phyloP scores from a whole-genome alignment of 805 yeast species.

The Monosporozyma yasuniensis region DNA sequence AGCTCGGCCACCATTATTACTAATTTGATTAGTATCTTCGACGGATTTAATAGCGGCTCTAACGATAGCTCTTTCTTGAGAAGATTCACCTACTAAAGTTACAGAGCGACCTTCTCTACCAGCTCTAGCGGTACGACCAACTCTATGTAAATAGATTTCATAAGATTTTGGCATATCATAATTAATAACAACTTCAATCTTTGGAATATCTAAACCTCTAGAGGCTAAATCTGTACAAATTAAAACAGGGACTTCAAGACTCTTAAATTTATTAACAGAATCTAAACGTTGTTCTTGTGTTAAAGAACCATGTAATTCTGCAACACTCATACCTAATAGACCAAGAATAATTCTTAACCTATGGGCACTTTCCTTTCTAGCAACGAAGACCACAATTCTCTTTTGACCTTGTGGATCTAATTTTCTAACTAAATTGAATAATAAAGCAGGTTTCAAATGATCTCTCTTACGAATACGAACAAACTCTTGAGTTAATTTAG shows the following conservation, averaged over 20 bases:
- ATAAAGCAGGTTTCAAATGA: conserved; percentile 68
- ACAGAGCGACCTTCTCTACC: conserved; percentile 93
- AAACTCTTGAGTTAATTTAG: conserved; percentile 86
- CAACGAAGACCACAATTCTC: conserved; percentile 82
- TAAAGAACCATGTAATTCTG: conserved; percentile 76
- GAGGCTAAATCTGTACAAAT: conserved; percentile 98
- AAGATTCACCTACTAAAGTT: conserved; percentile 85
- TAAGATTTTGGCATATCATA: conserved; percentile 92
- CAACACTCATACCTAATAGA: conserved; percentile 63
- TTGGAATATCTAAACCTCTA: conserved; percentile 98
- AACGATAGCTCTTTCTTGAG: conserved; percentile 84
- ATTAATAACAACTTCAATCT: conserved; percentile 88
- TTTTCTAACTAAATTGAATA: conserved; percentile 60
- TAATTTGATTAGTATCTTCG: conserved; percentile 31
- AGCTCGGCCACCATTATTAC: conserved; percentile 38
- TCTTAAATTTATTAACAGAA: conserved; percentile 75
- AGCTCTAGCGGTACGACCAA: conserved; percentile 99
- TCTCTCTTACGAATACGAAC: conserved; percentile 91
- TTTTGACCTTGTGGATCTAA: conserved; percentile 54
- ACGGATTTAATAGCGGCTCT: conserved; percentile 76
- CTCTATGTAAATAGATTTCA: conserved; percentile 91
- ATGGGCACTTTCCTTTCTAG: conserved; percentile 88
- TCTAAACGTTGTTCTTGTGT: conserved; percentile 89
- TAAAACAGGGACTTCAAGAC: conserved; percentile 72
- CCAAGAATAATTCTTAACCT: conserved; percentile 69